These are phyloP conservation scores for Collariella sp. DNA, from an alignment of 495 filamentous ascomycete genomes.

Conservation along the genomic window DNA sequence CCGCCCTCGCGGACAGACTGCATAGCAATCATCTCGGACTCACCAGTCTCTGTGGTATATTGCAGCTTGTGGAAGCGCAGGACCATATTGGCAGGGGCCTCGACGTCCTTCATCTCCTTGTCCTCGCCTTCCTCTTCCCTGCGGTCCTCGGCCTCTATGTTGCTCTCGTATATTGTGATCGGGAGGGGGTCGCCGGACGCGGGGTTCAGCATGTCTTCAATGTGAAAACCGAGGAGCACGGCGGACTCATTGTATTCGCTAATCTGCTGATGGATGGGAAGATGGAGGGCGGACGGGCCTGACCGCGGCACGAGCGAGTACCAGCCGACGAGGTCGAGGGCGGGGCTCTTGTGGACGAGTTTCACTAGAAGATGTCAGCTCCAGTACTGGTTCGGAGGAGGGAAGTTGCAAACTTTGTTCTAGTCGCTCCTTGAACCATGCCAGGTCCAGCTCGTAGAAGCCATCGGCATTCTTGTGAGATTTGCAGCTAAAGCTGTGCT, in stretches of 20 bases:
- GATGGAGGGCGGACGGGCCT: conserved; percentile 57
- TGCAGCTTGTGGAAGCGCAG: conserved; percentile 76
- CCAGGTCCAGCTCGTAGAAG: conserved; percentile 46
- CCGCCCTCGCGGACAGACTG: conserved; percentile 81
- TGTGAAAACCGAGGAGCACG: conserved; percentile 83
- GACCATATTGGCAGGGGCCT: conserved; percentile 40
- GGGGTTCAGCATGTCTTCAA: conserved; percentile 44
- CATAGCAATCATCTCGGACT: conserved; percentile 95
- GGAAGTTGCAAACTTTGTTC: conserved; percentile 61
- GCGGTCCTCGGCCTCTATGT: conserved; percentile 56
- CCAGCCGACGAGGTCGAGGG: conserved; percentile 88
- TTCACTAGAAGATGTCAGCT: conserved; percentile 49
- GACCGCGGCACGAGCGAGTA: conserved; percentile 72
- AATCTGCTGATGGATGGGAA: conserved; percentile 70
- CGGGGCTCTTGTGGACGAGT: conserved; percentile 74
- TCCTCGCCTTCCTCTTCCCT: conserved; percentile 41
- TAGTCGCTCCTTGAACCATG: conserved; percentile 72
- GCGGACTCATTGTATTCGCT: conserved; percentile 74
- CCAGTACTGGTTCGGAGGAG: neutral
- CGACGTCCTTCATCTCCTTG: conserved; percentile 67
- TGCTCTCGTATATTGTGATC: conserved; percentile 80
- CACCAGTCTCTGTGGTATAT: conserved; percentile 83
- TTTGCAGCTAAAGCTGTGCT: conserved; percentile 82
- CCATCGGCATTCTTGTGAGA: conserved; percentile 44
- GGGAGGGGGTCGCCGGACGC: conserved; percentile 70